Base-by-base conservation (phyloP, 164 flowering plant genomes). In the Nelumbo lutea region DNA sequence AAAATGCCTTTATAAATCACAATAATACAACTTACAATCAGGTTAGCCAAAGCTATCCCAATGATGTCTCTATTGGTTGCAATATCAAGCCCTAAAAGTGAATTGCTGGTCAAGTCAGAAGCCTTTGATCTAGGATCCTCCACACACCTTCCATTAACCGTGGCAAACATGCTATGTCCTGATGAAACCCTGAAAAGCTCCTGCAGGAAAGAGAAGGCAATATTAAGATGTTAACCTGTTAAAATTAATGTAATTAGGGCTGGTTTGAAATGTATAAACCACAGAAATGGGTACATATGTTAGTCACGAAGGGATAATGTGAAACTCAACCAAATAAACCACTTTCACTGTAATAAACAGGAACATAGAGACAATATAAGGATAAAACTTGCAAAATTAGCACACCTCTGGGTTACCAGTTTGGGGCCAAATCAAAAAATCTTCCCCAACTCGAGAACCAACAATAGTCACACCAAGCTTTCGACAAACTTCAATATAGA, bases 361-460 rank as follows among this genome's bases (percentile, higher is more conserved):
- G 5, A 27, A 0, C 27, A 27, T 27, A 27, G 27, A 27, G 27
- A 27, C 27, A 27, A 27, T 27, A 27, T 27, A 15, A 61, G 44
- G 45, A 61, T 27, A 27, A 44, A 48, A 50, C 11, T 50, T 50
- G 15, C 14, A 14, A 53, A 50, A 11, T 11, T 9, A 53, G 59
- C 70, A 67, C 62, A 88, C 92, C 87, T 86, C 88, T 10, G 81
- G 86, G 68, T 80, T 78, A 65, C 72, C 83, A 1, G 84, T 85
- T 72, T 80, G 84, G 66, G 93, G 93, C 93, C 93, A 88, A 66
- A 87, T 87, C 78, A 85, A 75, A 82, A 88, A 85, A 51, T 85
- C 89, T 70, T 88, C 88, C 79, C 90, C 93, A 76, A 85, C 86
- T 68, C 88, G 88, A 76, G 89, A 83, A 78, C 93, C 89, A 67